A percentile compares a stretch with the other conserved stretches of the same genome.
These are phyloP conservation scores for Cryptococcus sp. DNA, from an alignment of 1,284 basidiomycete genomes.

Conservation along the genomic window DNA sequence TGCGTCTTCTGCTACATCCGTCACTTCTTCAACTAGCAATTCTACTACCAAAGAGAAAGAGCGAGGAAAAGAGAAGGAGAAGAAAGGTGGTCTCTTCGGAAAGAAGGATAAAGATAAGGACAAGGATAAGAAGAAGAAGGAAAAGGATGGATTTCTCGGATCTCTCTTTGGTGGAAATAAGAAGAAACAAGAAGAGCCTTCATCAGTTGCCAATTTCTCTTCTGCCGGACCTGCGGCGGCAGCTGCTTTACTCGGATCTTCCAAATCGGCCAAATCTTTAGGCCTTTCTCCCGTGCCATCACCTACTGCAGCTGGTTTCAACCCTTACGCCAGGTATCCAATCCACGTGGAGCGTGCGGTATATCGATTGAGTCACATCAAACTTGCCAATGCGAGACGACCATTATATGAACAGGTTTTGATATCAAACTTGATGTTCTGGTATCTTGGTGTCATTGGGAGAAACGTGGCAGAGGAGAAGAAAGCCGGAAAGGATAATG, in stretches of 20 bases:
- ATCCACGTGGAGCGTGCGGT: conserved; percentile 98
- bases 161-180: conserved; percentile 80
- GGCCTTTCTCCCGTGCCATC: conserved; percentile 35
- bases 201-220: conserved; percentile 50
- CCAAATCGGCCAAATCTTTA: conserved; percentile 65
- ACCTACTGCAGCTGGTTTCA: conserved; percentile 56
- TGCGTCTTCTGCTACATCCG: conserved; percentile 26
- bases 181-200: conserved; percentile 62
- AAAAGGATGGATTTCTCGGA: conserved; percentile 78
- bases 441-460: conserved; percentile 98
- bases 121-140: conserved; percentile 53
- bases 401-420: conserved; percentile 97
- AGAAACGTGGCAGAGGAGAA: conserved; percentile 53
- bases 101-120: conserved; percentile 52
- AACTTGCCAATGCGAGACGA: conserved; percentile 91
- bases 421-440: conserved; percentile 99
- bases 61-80: conserved; percentile 66
- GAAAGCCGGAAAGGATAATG: conserved; percentile 46
- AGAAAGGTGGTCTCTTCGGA: conserved; percentile 51
- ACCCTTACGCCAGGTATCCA: conserved; percentile 77
- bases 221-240: conserved; percentile 72
- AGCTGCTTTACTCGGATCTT: conserved; percentile 71
- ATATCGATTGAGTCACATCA: conserved; percentile 95
- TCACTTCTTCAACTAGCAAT: conserved; percentile 17
- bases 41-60: conserved; percentile 53